Evolutionary conservation across 306 rosid genomes (phyloP).

Genomic region (Fragaria vesca): DNA sequence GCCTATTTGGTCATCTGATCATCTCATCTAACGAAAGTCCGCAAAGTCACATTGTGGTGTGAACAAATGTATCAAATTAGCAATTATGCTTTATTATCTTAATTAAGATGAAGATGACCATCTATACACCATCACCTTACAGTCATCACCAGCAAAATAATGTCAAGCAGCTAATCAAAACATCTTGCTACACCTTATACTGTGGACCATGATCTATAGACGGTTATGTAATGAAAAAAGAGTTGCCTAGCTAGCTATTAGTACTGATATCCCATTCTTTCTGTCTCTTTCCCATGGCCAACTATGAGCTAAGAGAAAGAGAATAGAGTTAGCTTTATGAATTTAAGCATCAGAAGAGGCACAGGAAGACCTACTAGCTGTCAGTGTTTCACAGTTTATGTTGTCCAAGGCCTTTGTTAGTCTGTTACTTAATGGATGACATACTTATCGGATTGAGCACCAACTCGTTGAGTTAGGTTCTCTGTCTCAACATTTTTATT

Average conservation of each 20-base stretch:
- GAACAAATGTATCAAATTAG: too few species aligned
- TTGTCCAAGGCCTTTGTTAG: background rate
- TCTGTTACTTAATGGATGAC: background rate
- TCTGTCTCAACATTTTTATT: background rate
- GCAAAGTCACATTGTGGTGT: too few species aligned
- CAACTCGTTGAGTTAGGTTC: background rate
- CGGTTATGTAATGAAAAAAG: background rate
- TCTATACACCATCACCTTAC: too few species aligned
- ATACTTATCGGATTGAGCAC: background rate
- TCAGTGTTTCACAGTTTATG: too few species aligned
- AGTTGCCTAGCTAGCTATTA: background rate
- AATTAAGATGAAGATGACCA: too few species aligned
- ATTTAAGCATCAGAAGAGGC: background rate
- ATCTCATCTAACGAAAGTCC: too few species aligned
- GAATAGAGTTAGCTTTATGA: background rate
- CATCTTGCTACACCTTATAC: too few species aligned
- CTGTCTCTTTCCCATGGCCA: background rate
- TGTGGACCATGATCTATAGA: background rate
- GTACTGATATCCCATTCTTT: background rate
- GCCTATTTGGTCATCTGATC: too few species aligned
- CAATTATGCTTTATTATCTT: too few species aligned
- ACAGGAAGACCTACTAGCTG: background rate
- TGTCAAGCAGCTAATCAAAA: too few species aligned
- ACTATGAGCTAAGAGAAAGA: background rate
- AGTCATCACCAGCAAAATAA: too few species aligned